Base-by-base conservation (phyloP, 78 protist genomes). In the Dictyostelium brefeldianum region DNA sequence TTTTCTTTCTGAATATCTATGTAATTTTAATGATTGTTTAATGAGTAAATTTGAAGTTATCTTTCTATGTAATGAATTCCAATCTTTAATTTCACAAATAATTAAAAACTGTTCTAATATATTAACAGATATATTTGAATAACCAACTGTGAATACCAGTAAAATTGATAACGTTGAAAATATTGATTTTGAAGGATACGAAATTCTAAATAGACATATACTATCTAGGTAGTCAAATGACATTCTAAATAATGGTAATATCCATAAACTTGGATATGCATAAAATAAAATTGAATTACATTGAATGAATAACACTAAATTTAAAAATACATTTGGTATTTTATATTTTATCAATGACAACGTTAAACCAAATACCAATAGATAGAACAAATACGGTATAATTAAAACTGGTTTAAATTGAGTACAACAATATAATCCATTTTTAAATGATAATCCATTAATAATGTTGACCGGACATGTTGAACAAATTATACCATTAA, bases 221-320 rank as follows among this genome's bases (percentile, higher is more conserved):
- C 14, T 47, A 67, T 67, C 48, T 12, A 67, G 4, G 12, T 29
- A 67, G 31, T 67, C 75, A 5, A 31, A 4, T 25, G 75, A 67
- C 15, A 67, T 15, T 67, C 75, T 67, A 67, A 67, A 67, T 31
- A 67, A 31, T 67, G 3, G 75, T 67, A 67, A 67, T 29, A 67
- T 27, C 15, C 31, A 67, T 29, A 67, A 29, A 1, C 48, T 47
- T 15, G 48, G 48, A 67, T 67, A 67, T 67, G 75, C 27, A 31
- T 29, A 12, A 43, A 67, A 67, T 15, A 67, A 29, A 31, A 67
- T 31, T 31, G 75, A 67, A 31, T 67, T 67, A 31, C 18, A 29
- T 67, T 67, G 75, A 67, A 67, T 67, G 22, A 67, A 27, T 67
- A 67, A 67, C 5, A 67, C 25, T 1, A 67, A 29, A 6, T 20